Conservation (phyloP, 2,329 filamentous ascomycete genomes). For the Epichloe aotearoae region DNA sequence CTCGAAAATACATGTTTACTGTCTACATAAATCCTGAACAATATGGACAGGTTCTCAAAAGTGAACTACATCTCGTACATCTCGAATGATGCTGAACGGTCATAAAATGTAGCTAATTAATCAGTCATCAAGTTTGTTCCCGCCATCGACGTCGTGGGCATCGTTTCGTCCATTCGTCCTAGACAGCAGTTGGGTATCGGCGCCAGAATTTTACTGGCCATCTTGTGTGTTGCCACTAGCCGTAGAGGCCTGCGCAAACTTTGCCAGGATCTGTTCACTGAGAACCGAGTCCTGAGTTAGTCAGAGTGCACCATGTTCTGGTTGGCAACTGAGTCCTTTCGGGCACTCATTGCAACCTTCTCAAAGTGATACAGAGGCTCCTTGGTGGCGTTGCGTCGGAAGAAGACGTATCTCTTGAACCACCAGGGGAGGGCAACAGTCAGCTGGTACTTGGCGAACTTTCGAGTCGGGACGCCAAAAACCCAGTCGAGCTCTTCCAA, state of each 20-base stretch:
- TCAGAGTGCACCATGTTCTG: constrained; percentile 3
- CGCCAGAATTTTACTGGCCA: neutral
- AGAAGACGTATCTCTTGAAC: constrained; percentile 20
- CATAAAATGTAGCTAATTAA: no score
- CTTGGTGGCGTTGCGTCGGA: constrained; percentile 17
- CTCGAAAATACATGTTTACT: no score
- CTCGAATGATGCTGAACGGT: no score
- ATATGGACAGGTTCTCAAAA: no score
- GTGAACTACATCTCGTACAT: no score
- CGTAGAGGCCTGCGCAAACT: neutral
- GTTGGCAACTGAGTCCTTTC: neutral
- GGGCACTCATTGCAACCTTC: constrained; percentile 8
- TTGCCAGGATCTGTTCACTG: no score
- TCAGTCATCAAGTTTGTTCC: no score
- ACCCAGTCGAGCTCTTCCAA: constrained; percentile 39
- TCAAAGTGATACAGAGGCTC: constrained; percentile 26
- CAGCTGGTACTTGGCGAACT: constrained; percentile 27
- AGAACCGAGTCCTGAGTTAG: neutral
- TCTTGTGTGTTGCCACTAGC: neutral
- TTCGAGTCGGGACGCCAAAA: constrained; percentile 31
- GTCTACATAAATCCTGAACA: no score
- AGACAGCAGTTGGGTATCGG: neutral
- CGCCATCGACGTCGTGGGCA: neutral
- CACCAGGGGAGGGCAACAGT: constrained; percentile 19
- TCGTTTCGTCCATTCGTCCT: neutral